These are phyloP conservation scores for Isoetes taiwanensis DNA, from an alignment of 75 land plant species.

Conservation along the genomic window DNA sequence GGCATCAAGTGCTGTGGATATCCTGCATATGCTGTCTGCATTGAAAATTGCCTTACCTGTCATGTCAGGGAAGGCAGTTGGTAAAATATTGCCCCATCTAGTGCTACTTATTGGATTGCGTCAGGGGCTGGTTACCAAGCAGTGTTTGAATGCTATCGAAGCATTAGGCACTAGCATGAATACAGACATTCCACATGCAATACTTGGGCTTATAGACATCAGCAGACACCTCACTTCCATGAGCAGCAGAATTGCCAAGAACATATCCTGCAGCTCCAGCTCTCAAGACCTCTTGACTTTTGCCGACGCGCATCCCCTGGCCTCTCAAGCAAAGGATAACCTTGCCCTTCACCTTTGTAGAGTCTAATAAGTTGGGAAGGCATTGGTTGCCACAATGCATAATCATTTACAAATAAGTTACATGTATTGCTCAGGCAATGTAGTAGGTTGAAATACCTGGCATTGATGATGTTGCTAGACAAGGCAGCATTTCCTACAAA, in stretches of 20 bases:
- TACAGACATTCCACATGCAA: slow-evolving; percentile 37
- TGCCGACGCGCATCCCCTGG: neutral
- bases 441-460: no score
- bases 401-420: no score
- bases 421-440: no score
- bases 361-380: neutral
- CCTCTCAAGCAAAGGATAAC: slow-evolving; percentile 6
- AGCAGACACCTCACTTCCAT: neutral
- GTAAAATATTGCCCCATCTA: slow-evolving; percentile 36
- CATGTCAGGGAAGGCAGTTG: slow-evolving; percentile 38
- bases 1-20: slow-evolving; percentile 55
- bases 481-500: no score
- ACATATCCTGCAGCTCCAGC: slow-evolving; percentile 1
- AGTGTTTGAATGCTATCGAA: slow-evolving; percentile 42
- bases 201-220: no score
- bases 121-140: slow-evolving; percentile 57
- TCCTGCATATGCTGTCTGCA: slow-evolving; percentile 53
- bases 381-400: no score
- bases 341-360: neutral
- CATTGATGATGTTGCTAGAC: no score
- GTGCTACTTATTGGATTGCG: slow-evolving; percentile 41
- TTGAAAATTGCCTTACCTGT: slow-evolving; percentile 51
- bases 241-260: slow-evolving; percentile 4
- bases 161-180: slow-evolving; percentile 27
- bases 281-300: slow-evolving; percentile 2